Evolutionary conservation across 1,284 basidiomycete genomes (phyloP).

Genomic region (Trametes sp.): DNA sequence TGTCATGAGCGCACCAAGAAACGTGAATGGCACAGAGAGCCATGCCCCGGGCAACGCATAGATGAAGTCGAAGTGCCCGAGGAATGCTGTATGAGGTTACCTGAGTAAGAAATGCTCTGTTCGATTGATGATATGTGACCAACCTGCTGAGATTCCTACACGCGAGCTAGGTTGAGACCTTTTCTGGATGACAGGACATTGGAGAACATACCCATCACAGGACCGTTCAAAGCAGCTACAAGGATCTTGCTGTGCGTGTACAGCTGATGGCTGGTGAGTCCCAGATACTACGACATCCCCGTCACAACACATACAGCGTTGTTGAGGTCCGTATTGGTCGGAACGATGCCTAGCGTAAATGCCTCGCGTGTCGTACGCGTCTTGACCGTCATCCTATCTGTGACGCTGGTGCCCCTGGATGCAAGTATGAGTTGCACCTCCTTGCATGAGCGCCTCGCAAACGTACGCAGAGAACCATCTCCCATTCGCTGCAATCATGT

Average conservation of each 20-base stretch:
- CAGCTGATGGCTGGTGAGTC: conserved; percentile 48
- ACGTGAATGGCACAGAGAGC: conserved; percentile 72
- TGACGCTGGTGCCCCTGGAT: conserved; percentile 34
- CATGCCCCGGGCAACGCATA: conserved; percentile 69
- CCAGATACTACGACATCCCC: neutral
- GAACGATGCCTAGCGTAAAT: conserved; percentile 52
- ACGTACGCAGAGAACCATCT: conserved; percentile 78
- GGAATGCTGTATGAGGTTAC: conserved; percentile 53
- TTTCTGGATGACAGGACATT: no score
- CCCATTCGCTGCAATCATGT: conserved; percentile 57
- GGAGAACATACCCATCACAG: conserved; percentile 81
- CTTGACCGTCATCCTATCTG: conserved; percentile 3
- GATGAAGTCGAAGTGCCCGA: conserved; percentile 79
- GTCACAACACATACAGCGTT: conserved; percentile 57
- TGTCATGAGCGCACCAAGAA: conserved; percentile 56
- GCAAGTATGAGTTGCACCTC: neutral
- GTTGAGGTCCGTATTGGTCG: conserved; percentile 64
- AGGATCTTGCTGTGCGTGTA: conserved; percentile 69
- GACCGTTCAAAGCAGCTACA: conserved; percentile 74
- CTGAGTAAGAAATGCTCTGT: neutral
- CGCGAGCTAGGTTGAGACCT: neutral
- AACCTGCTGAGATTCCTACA: conserved; percentile 73
- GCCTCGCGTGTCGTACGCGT: conserved; percentile 57
- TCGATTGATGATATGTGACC: conserved; percentile 1
- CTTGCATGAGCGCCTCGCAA: neutral